Conservation (phyloP, 768 basidiomycete species). For the Russula sp. region DNA sequence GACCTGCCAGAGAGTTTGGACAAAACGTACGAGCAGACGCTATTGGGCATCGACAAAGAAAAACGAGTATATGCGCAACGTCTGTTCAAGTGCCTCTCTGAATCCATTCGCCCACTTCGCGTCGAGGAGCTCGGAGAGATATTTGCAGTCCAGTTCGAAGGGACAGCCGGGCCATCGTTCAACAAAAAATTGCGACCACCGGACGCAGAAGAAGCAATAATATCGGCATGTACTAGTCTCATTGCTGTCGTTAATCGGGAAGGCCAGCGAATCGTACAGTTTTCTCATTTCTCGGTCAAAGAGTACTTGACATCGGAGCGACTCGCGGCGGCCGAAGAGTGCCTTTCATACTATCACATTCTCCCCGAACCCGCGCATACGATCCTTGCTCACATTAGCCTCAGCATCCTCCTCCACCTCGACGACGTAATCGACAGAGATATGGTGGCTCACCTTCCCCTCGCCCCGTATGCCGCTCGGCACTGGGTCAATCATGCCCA, state of each 20-base stretch:
- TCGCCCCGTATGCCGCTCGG: too few relatives aligned
- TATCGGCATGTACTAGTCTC: too few relatives aligned
- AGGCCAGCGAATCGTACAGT: not conserved
- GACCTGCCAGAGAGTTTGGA: not conserved
- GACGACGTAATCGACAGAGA: constrained; percentile 2
- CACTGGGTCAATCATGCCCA: constrained; percentile 17
- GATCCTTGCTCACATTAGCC: constrained; percentile 3
- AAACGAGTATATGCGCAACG: not conserved
- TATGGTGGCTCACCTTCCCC: not conserved
- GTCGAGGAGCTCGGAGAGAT: constrained; percentile 16
- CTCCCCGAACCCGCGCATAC: constrained; percentile 10
- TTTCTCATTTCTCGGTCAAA: constrained; percentile 15
- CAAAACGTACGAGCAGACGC: not conserved
- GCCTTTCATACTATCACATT: constrained; percentile 18
- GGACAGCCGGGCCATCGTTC: not conserved
- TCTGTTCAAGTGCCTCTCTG: constrained; percentile 1
- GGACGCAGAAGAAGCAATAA: too few relatives aligned
- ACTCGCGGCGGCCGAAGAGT: not conserved
- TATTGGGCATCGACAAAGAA: not conserved
- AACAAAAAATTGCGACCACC: not conserved
- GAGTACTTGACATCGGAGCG: constrained; percentile 20
- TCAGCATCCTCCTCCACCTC: constrained; percentile 12
- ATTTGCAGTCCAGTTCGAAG: constrained; percentile 13
- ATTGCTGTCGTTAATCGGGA: not conserved
- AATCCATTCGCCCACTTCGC: constrained; percentile 7